Conservation (phyloP, 2,329 filamentous ascomycete genomes). For the Exophiala bonariae region DNA sequence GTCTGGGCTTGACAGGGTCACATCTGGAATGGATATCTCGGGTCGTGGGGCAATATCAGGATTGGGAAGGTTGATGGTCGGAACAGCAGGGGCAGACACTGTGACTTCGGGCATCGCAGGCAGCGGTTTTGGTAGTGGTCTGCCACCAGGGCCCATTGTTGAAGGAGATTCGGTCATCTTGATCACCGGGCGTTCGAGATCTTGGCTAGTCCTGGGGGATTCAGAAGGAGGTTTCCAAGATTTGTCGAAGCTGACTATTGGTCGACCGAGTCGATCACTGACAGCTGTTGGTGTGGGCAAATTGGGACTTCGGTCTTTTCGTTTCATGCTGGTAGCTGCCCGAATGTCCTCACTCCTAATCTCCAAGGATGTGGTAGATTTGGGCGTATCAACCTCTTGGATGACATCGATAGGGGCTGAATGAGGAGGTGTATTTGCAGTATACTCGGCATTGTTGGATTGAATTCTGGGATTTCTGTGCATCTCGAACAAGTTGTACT, state of each 20-base stretch:
- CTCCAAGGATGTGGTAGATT: conserved; percentile 76
- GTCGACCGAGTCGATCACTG: conserved; percentile 84
- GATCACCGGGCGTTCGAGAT: conserved; percentile 24
- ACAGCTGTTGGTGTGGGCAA: conserved; percentile 87
- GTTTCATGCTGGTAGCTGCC: conserved; percentile 82
- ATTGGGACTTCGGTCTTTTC: conserved; percentile 82
- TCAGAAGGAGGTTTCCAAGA: conserved; percentile 61
- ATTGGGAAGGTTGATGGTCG: conserved; percentile 26
- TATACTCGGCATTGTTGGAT: conserved; percentile 79
- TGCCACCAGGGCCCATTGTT: conserved; percentile 2
- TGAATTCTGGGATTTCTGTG: conserved; percentile 81
- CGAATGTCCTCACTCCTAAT: conserved; percentile 85
- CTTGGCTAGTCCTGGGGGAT: conserved; percentile 39
- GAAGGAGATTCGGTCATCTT: conserved; percentile 22
- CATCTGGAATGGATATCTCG: conserved; percentile 5
- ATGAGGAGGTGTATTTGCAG: conserved; percentile 57
- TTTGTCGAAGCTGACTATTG: conserved; percentile 94
- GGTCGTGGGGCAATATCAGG: conserved; percentile 1
- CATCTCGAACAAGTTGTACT: conserved; percentile 66
- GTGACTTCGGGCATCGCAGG: conserved; percentile 12
- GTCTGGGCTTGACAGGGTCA: conserved; percentile 21
- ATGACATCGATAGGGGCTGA: conserved; percentile 24
- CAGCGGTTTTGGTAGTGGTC: conserved; percentile 15
- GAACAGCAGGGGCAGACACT: conserved; percentile 14
- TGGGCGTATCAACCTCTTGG: conserved; percentile 40